Base-by-base conservation (phyloP, 148 eudicot genomes). In the Nyssa sinensis region DNA sequence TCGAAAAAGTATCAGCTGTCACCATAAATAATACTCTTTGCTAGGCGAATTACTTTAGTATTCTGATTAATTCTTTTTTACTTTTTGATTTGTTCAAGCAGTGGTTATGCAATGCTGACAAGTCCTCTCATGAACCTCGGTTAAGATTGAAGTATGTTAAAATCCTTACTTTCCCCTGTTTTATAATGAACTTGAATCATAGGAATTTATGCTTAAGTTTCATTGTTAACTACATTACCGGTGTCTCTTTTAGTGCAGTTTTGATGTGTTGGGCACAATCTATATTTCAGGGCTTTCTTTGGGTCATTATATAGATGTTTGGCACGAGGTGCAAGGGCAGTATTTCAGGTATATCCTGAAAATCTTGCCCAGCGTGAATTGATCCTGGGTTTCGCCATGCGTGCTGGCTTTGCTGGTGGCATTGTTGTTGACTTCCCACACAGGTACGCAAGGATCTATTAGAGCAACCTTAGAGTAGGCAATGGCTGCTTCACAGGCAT, bases 61-160 rank as follows among this genome's bases (percentile, higher is more conserved):
- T 24, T 33, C 14, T 75, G 67, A 75, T 77, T 25, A 76, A 39
- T 13, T 61, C 17, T 33, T 62, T n/a, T 78, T 67, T 27, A 70
- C 73, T 9, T 21, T 78, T 64, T 72, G 51, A 29, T 78, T 67
- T 82, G 69, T 21, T 61, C 49, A 23, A 60, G 75, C 93, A 92
- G 98, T 95, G 98, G 98, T 78, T 95, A 71, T 92, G 98, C 90
- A 92, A 92, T 88, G 97, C 98, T 24, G 97, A 95, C 85, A 95
- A 92, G 81, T 92, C 97, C 44, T 95, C 83, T 55, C 98, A 95
- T 51, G 97, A 95, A 77, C 98, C 98, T 59, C 88, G 97, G 62
- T 70, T 90, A 75, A 92, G 97, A 88, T 73, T 92, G 66, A 95
- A 89, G 98, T 95, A 89, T 74, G 96, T 77, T 62, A 27, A n/a